Base-by-base conservation (phyloP, 495 filamentous ascomycete genomes). In the Xylaria telfairii region DNA sequence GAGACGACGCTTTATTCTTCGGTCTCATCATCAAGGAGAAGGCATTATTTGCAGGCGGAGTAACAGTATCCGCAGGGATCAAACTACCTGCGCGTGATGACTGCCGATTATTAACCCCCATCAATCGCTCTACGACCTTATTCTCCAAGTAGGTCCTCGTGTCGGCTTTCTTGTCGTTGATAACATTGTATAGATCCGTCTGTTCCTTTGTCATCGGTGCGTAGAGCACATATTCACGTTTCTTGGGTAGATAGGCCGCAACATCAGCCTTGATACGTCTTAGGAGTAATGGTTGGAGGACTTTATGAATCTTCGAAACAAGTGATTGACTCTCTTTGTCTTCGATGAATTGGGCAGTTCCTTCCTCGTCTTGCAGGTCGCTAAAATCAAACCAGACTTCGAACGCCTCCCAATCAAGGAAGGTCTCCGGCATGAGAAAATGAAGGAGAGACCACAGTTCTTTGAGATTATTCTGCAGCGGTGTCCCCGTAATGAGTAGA, bases 321-420 rank as follows among this genome's bases (percentile, higher is more conserved):
- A 98, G 85, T 37, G 92, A 92, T 59, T 92, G 89, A 79, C 94
- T 95, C 67, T 90, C 87, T 68, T 95, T 88, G 77, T 95, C 92
- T 53, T 87, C 87, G 19, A 95, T 84, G 73, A 94, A 90, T 60
- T 92, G 86, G 47, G 90, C 86, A 28, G 91, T 90, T 3, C 90
- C 90, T 59, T 89, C 83, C 65, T 87, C 85, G 65, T 97, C 93
- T 69, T 95, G 87, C 5, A 98, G 83, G 8, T 92, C 94, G 0
- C 92, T 93, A 72, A 99, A 99, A 76, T 99, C 95, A 72, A 99
- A 99, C 93, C 94, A 97, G 42, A 87, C 88, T 79, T 98, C 93
- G 71, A 99, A 99, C 13, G 91, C 90, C 71, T 93, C 90, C 76
- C 95, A 89, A 76, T 96, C 92, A 68, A 93, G 89, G 76, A 99